These are phyloP conservation scores for Linaria vulgaris DNA, from an alignment of 257 asterid genomes.

Conservation along the genomic window DNA sequence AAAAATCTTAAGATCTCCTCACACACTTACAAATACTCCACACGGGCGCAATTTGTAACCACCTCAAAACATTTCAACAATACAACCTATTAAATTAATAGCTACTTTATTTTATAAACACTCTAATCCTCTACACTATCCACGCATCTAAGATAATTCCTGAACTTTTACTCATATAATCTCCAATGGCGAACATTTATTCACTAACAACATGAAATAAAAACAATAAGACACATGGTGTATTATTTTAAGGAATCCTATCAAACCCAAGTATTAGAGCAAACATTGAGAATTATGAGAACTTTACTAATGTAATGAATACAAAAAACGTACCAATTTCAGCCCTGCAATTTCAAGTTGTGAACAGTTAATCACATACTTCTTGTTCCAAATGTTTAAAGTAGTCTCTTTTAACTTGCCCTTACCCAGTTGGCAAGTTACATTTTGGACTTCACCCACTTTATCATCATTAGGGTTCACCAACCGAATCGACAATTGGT, in stretches of 20 bases:
- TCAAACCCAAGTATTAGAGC: not conserved
- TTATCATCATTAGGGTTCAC: constrained; percentile 22
- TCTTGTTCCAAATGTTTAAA: constrained; percentile 31
- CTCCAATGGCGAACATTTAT: too few species aligned
- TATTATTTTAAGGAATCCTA: not conserved
- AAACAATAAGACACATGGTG: not conserved
- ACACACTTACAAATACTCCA: too few species aligned
- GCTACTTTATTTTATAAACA: too few species aligned
- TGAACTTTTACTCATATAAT: too few species aligned
- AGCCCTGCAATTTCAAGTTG: constrained; percentile 44
- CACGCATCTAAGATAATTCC: too few species aligned
- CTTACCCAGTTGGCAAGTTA: constrained; percentile 30
- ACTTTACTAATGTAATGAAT: not conserved
- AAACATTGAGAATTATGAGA: not conserved
- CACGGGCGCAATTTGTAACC: too few species aligned
- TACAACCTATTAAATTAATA: too few species aligned
- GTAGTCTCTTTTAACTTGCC: constrained; percentile 6
- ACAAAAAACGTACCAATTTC: constrained; percentile 37
- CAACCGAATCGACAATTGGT: constrained; percentile 31
- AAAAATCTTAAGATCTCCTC: too few species aligned
- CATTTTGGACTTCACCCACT: constrained; percentile 30
- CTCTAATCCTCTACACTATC: too few species aligned
- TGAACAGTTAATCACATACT: constrained; percentile 40
- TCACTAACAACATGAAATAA: too few species aligned
- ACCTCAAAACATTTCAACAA: too few species aligned